Evolutionary conservation across 2,329 filamentous ascomycete genomes (phyloP).

Genomic region (Verticillium zaregamsianum): DNA sequence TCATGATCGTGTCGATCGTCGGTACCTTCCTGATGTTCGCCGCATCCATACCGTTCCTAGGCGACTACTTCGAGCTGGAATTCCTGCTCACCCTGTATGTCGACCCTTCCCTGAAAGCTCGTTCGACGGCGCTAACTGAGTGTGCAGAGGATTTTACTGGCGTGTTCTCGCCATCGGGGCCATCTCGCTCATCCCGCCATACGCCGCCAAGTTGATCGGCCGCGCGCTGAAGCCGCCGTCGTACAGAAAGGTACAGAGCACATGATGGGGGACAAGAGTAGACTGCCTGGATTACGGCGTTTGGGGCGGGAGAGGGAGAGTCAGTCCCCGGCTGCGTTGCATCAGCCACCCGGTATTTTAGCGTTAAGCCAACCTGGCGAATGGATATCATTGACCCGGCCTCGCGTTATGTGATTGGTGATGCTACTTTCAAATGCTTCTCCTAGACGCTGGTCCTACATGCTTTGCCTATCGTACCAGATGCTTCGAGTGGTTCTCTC

Average conservation of each 20-base stretch:
- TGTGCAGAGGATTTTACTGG: constrained; percentile 75
- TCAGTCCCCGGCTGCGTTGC: background rate
- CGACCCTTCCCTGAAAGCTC: background rate
- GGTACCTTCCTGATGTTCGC: constrained; percentile 80
- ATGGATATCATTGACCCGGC: background rate
- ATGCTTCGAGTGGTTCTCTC: background rate
- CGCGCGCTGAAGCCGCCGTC: constrained; percentile 86
- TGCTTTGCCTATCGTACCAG: background rate
- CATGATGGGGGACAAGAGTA: background rate
- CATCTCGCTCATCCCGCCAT: constrained; percentile 81
- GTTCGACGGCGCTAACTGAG: background rate
- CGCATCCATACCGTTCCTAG: constrained; percentile 79
- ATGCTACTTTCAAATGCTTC: too few relatives aligned
- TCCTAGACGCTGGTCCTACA: background rate
- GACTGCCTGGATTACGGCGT: background rate
- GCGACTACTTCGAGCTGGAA: constrained; percentile 80
- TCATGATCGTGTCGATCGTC: constrained; percentile 82
- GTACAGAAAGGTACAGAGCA: constrained; percentile 84
- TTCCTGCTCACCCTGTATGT: constrained; percentile 70
- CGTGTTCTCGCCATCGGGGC: constrained; percentile 75
- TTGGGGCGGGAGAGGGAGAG: background rate
- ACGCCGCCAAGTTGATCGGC: constrained; percentile 78
- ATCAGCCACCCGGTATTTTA: constrained; percentile 1
- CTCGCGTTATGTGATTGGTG: background rate
- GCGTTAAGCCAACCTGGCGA: background rate